Evolutionary conservation across 2,329 filamentous ascomycete genomes (phyloP).

Genomic region (Aspergillus japonicus): DNA sequence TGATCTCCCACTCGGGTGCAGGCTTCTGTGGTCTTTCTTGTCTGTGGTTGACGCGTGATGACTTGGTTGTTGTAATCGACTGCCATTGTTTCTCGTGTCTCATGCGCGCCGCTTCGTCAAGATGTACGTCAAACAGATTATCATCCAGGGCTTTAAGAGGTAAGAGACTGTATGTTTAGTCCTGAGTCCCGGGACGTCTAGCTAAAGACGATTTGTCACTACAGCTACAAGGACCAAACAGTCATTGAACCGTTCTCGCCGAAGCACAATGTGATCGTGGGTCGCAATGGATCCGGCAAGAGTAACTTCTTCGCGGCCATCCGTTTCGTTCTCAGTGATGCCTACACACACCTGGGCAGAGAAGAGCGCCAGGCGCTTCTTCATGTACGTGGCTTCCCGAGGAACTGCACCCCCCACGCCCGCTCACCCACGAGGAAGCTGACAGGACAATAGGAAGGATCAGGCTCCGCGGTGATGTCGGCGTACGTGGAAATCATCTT

Average conservation of each 20-base stretch:
- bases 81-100: conserved; percentile 27
- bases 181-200: conserved; percentile 73
- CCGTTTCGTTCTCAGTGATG: conserved; percentile 96
- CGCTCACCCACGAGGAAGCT: conserved; percentile 16
- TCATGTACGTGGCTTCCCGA: conserved; percentile 55
- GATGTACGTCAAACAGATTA: conserved; percentile 99
- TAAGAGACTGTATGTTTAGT: conserved; percentile 43
- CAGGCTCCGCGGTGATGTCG: conserved; percentile 95
- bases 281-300: conserved; percentile 98
- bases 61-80: conserved; percentile 23
- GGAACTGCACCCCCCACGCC: neutral
- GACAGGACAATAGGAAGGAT: conserved; percentile 66
- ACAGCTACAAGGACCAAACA: conserved; percentile 97
- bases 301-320: conserved; percentile 99
- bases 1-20: neutral
- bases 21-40: conserved; percentile 7
- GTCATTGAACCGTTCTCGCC: conserved; percentile 98
- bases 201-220: neutral
- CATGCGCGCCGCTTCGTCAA: conserved; percentile 34
- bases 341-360: conserved; percentile 91
- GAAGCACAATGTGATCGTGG: conserved; percentile 97
- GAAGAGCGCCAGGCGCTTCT: conserved; percentile 93
- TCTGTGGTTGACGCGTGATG: conserved; percentile 29
- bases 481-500: conserved; percentile 99
- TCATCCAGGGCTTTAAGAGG: conserved; percentile 99